These are phyloP conservation scores for Zea luxurians DNA, from an alignment of 176 grass and related monocot species.

Conservation along the genomic window DNA sequence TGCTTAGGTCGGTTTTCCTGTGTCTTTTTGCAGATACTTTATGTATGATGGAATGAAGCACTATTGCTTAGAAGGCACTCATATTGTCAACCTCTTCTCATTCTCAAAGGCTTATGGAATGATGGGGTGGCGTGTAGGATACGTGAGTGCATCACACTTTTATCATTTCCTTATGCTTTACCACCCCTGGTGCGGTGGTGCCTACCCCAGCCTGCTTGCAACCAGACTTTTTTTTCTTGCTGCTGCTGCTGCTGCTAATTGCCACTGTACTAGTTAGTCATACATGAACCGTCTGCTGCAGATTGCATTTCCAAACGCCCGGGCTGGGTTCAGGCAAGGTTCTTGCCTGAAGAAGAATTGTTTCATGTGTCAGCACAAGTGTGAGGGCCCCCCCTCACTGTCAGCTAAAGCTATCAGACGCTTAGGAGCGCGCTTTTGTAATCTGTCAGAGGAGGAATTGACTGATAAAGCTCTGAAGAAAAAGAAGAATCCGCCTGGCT, in stretches of 20 bases:
- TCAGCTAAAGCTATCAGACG: no score
- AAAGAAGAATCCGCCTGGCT: no score
- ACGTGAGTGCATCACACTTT: slow-evolving; percentile 56
- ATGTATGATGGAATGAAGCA: slow-evolving; percentile 98
- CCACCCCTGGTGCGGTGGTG: neutral
- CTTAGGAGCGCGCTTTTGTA: no score
- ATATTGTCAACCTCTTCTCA: slow-evolving; percentile 96
- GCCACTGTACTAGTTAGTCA: neutral
- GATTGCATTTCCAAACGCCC: slow-evolving; percentile 90
- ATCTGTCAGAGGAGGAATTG: no score
- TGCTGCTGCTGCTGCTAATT: neutral
- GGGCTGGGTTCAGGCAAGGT: no score
- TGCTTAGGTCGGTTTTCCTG: slow-evolving; percentile 17
- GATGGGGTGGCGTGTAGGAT: slow-evolving; percentile 99
- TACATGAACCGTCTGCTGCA: slow-evolving; percentile 43
- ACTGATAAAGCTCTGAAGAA: no score
- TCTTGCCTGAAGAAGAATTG: no score
- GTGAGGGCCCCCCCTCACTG: no score
- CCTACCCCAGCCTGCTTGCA: neutral
- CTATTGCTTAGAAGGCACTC: slow-evolving; percentile 83
- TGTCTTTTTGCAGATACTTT: slow-evolving; percentile 69
- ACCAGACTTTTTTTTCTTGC: neutral
- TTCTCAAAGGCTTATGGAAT: slow-evolving; percentile 98
- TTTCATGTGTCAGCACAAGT: no score
- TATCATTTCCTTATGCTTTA: slow-evolving; percentile 16